These are phyloP conservation scores for Podaxis sp. DNA, from an alignment of 768 basidiomycete genomes.

Conservation along the genomic window DNA sequence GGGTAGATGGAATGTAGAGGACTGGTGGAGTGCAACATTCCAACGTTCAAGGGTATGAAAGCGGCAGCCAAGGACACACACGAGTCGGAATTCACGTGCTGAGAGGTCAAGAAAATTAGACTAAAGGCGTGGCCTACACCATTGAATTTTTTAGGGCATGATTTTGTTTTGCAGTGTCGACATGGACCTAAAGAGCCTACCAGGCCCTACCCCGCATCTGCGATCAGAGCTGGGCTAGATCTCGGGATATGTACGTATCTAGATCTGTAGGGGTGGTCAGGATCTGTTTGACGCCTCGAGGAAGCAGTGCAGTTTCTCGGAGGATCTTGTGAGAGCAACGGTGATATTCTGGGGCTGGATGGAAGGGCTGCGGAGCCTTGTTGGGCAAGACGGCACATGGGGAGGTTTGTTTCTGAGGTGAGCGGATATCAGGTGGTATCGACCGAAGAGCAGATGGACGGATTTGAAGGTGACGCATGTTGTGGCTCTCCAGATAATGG, in stretches of 20 bases:
- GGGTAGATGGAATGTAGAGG: background rate
- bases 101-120: background rate
- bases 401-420: background rate
- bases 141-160: background rate
- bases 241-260: constrained; percentile 1
- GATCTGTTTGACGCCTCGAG: background rate
- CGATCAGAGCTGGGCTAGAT: constrained; percentile 5
- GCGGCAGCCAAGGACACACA: background rate
- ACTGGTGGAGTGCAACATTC: background rate
- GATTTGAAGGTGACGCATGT: constrained; percentile 1
- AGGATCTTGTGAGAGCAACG: background rate
- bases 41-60: constrained; percentile 10
- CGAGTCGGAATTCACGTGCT: background rate
- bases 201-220: constrained; percentile 10
- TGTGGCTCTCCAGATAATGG: background rate
- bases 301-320: background rate
- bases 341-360: background rate
- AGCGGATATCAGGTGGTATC: constrained; percentile 1
- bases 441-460: constrained; percentile 7
- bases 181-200: background rate
- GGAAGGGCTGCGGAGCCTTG: background rate
- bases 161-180: constrained; percentile 6
- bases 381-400: background rate
- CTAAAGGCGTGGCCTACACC: background rate
- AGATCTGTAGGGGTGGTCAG: background rate